Evolutionary conservation across 1,139 yeast genomes (phyloP).

Genomic region (Casaregolazyma suthepensis): DNA sequence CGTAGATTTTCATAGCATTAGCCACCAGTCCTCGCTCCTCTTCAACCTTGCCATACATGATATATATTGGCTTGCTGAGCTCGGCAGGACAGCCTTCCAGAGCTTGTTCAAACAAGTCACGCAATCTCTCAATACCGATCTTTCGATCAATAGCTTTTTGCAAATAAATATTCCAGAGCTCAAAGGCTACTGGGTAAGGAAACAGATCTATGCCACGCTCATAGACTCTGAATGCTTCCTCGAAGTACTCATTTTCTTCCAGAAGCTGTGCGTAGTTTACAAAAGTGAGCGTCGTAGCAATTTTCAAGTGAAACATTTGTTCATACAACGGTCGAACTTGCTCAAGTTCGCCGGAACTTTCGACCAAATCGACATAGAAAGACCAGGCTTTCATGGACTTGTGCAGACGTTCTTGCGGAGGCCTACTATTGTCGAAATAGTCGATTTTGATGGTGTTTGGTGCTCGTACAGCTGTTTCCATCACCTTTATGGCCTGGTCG

Average conservation of each 20-base stretch:
- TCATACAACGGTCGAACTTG: conserved; percentile 50
- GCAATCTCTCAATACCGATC: conserved; percentile 48
- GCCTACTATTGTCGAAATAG: conserved; percentile 40
- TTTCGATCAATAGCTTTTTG: conserved; percentile 42
- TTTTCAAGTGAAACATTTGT: conserved; percentile 51
- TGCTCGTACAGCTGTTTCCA: conserved; percentile 46
- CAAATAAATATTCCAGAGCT: conserved; percentile 69
- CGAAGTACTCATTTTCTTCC: conserved; percentile 44
- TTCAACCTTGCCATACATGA: conserved; percentile 61
- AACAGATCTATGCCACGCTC: conserved; percentile 63
- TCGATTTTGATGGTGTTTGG: conserved; percentile 36
- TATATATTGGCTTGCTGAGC: conserved; percentile 43
- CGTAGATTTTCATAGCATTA: conserved; percentile 41
- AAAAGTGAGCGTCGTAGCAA: conserved; percentile 64
- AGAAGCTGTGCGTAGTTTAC: conserved; percentile 62
- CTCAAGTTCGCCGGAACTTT: conserved; percentile 47
- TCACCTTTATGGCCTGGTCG: conserved; percentile 47
- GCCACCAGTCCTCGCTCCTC: conserved; percentile 42
- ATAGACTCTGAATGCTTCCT: conserved; percentile 54
- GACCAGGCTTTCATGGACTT: conserved; percentile 66
- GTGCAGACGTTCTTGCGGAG: conserved; percentile 56
- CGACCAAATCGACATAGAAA: conserved; percentile 67
- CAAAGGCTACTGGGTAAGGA: conserved; percentile 56
- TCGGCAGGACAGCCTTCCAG: conserved; percentile 45
- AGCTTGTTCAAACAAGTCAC: conserved; percentile 71